These are phyloP conservation scores for Colletotrichum falcatum DNA, from an alignment of 2,329 filamentous ascomycete genomes.

Conservation along the genomic window DNA sequence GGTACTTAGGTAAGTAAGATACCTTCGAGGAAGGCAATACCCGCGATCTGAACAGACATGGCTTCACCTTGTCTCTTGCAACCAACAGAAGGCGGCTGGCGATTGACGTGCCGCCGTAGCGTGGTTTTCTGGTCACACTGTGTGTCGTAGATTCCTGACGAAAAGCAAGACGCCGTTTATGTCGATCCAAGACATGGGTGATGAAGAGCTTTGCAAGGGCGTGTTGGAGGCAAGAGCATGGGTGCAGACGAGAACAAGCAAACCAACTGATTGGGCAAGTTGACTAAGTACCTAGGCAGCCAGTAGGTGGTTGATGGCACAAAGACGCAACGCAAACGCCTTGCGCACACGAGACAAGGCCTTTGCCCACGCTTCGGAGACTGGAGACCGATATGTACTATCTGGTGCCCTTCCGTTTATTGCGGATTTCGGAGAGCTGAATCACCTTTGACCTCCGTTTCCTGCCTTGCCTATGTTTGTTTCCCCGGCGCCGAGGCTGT, in stretches of 20 bases:
- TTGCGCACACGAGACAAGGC: not conserved
- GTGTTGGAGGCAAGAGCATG: not conserved
- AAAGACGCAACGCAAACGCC: not conserved
- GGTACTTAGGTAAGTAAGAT: not conserved
- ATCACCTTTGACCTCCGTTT: not conserved
- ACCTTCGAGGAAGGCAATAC: not conserved
- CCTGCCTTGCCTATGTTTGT: not conserved
- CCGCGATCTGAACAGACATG: constrained; percentile 32
- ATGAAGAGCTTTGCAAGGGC: no score
- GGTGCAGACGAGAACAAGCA: not conserved
- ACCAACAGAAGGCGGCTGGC: not conserved
- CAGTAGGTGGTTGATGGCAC: not conserved
- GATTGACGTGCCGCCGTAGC: not conserved
- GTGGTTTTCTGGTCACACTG: not conserved
- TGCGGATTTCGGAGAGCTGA: not conserved
- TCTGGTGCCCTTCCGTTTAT: not conserved
- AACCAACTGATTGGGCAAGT: not conserved
- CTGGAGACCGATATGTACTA: not conserved
- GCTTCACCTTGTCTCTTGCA: not conserved
- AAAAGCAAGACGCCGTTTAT: not conserved
- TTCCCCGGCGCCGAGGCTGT: not conserved
- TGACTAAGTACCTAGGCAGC: no score
- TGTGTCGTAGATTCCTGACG: not conserved
- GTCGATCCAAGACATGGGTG: not conserved
- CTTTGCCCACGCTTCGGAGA: not conserved